Conservation (phyloP, 1,284 basidiomycete genomes). For the Peniophora sp. region DNA sequence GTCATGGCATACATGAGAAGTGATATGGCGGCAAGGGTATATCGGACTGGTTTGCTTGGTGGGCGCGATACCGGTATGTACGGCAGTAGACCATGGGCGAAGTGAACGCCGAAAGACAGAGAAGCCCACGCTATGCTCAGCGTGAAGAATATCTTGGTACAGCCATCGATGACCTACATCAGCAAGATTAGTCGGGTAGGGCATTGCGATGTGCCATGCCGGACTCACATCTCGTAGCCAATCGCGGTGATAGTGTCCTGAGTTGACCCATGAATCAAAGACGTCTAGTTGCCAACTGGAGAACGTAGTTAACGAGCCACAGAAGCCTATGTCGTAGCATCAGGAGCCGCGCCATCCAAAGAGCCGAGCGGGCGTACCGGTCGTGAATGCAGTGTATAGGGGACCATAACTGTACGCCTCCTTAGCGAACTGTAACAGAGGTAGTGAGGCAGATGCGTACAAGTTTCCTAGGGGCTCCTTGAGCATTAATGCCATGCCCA, state of each 20-base stretch:
- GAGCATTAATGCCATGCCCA: conserved; percentile 72
- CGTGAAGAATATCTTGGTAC: conserved; percentile 79
- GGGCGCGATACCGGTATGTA: conserved; percentile 30
- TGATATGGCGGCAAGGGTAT: conserved; percentile 38
- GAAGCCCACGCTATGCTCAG: conserved; percentile 63
- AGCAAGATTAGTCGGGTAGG: conserved; percentile 8
- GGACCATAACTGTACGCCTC: conserved; percentile 65
- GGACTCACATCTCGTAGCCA: conserved; percentile 73
- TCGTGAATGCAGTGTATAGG: conserved; percentile 82
- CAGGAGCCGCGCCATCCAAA: neutral
- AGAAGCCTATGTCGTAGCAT: conserved; percentile 58
- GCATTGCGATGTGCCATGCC: conserved; percentile 1
- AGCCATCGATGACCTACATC: conserved; percentile 78
- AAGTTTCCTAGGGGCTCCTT: conserved; percentile 67
- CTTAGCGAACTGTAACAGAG: conserved; percentile 2
- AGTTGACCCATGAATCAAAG: conserved; percentile 83
- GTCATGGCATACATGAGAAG: conserved; percentile 58
- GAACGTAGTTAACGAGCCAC: conserved; percentile 95
- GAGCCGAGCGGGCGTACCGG: conserved; percentile 41
- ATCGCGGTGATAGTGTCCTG: conserved; percentile 44
- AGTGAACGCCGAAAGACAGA: conserved; percentile 50
- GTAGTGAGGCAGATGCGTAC: conserved; percentile 42
- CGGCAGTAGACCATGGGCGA: conserved; percentile 36
- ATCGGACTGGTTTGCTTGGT: conserved; percentile 33
- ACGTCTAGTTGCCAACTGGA: conserved; percentile 91